Conservation (phyloP, 257 asterid genomes). For the Solanum tarapatanum region DNA sequence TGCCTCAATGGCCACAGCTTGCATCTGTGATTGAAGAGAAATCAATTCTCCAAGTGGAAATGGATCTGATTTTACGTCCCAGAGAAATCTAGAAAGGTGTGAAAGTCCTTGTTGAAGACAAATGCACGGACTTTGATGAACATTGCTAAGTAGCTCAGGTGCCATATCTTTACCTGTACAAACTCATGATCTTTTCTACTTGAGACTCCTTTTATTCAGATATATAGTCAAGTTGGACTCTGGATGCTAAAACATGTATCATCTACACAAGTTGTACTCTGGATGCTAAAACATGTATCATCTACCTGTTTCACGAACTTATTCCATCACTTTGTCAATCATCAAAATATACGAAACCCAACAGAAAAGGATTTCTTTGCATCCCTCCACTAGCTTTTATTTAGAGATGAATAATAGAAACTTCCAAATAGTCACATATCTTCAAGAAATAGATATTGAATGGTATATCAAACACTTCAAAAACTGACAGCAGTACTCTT, state of each 20-base stretch:
- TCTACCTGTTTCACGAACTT: background rate
- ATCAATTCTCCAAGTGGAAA: background rate
- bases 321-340: background rate
- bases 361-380: background rate
- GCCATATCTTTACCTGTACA: too few species aligned
- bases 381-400: background rate
- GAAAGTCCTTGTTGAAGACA: too few species aligned
- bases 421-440: background rate
- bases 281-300: too few species aligned
- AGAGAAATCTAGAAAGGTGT: too few species aligned
- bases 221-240: background rate
- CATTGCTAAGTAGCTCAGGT: background rate
- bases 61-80: too few species aligned
- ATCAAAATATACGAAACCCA: background rate
- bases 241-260: too few species aligned
- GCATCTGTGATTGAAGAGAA: background rate
- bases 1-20: background rate
- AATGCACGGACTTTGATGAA: too few species aligned
- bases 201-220: background rate
- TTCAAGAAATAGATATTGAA: background rate
- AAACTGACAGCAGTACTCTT: background rate
- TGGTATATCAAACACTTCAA: too few species aligned
- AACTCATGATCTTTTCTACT: background rate
- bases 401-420: background rate
- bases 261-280: too few species aligned